These are phyloP conservation scores for Fusarium albosuccineum DNA, from an alignment of 2,329 filamentous ascomycete genomes.

Conservation along the genomic window DNA sequence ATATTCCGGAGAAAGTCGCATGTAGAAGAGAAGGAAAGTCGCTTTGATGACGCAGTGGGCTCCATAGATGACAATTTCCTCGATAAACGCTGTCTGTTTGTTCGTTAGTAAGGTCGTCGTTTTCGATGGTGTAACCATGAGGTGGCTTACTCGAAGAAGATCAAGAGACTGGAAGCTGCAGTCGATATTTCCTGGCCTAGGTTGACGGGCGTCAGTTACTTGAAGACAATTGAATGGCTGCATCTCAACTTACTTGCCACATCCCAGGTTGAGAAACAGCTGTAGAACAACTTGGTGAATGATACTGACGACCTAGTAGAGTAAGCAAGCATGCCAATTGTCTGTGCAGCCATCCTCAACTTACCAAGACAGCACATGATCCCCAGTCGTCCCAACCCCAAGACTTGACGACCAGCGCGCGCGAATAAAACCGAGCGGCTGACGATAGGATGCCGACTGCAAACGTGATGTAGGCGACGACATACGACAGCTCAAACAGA, in stretches of 20 bases:
- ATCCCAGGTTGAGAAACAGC: slow-evolving; percentile 3
- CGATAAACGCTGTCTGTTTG: background rate
- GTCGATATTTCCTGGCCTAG: background rate
- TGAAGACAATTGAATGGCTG: no score
- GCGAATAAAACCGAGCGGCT: background rate
- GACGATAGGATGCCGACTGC: background rate
- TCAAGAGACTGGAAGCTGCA: background rate
- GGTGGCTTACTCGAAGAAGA: background rate
- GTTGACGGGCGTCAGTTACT: background rate
- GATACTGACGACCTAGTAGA: background rate
- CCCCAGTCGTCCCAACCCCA: background rate
- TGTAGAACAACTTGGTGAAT: slow-evolving; percentile 5
- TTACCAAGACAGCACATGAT: background rate
- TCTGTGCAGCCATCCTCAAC: no score
- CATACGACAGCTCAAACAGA: background rate
- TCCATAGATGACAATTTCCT: slow-evolving; percentile 1
- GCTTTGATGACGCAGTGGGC: background rate
- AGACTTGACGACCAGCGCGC: slow-evolving; percentile 2
- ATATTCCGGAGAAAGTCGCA: background rate
- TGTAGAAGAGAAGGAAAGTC: background rate
- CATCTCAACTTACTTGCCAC: background rate
- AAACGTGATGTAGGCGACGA: background rate
- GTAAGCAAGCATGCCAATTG: no score
- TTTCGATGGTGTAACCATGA: no score
- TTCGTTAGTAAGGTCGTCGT: background rate